Base-by-base conservation (phyloP, 192 early-diverging fungal genomes). In the Nowakowskiella sp. region DNA sequence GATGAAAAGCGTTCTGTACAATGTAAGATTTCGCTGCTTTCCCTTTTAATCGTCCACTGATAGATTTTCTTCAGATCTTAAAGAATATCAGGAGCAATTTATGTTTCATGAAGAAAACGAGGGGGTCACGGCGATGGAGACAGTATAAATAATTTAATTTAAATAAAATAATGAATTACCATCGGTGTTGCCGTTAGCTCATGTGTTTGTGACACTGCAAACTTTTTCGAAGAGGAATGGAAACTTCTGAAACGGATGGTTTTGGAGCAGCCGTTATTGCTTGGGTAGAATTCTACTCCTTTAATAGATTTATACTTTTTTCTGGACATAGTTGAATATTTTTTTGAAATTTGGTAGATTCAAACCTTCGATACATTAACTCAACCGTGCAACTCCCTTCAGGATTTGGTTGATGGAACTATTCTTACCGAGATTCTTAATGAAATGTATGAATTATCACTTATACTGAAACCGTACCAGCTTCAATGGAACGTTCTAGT, bases 1-100 rank as follows among this genome's bases (percentile, higher is more conserved):
- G 96, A 99, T 54, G 90, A 99, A 69, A 85, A 88, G 64, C 82
- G 96, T 52, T 95, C 92, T 30, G 92, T 96, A 4, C 87, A 94
- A 71, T 92, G 74, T 75, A 72, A 49, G 65, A 7, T 3, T 26
- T 10, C 10, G 32, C 9, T 24, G 31, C 33, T 10, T 21, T 27
- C 3, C 54, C 46, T 3, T 8, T 2, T 16, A 22, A 22, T 48
- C 2, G 13, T 25, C 19, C 36, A 39, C 19, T 39, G 19, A 13
- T 39, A 39, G 13, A 22, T 58, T 13, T 26, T 9, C 25, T 23
- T 30, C 52, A 77, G 74, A 86, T 68, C 63, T 97, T 68, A 89
- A 85, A 67, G 91, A 97, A 55, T 92, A 83, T 65, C 91, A 95
- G 63, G 82, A 89, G 33, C 85, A 97, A 69, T 95, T 85, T 67